Conservation (phyloP, 208 protist species). For the Acanthamoeba triangularis region DNA sequence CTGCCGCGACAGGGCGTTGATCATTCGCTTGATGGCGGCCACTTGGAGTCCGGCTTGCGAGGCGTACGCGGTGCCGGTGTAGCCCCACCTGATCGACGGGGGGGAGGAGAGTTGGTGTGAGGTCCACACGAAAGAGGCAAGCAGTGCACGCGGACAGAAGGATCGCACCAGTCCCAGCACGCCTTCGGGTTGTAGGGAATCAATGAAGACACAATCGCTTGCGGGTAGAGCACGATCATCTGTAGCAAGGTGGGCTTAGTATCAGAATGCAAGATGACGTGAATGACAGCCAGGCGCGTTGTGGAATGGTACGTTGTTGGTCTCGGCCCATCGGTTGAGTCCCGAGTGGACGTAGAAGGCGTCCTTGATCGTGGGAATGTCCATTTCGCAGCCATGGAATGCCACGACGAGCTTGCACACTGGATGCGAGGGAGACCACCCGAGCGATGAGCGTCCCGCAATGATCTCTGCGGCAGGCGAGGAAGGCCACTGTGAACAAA, state of each 20-base stretch:
- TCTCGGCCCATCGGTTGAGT: conserved; percentile 79
- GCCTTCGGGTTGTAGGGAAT: conserved; percentile 50
- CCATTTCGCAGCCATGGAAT: conserved; percentile 81
- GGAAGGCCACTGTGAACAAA: not conserved
- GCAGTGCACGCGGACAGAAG: no score
- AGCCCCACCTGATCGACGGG: not conserved
- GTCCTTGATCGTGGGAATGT: conserved; percentile 19
- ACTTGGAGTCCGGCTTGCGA: not conserved
- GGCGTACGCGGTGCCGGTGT: conserved; percentile 1
- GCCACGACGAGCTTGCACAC: conserved; percentile 71
- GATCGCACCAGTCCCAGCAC: conserved; percentile 67
- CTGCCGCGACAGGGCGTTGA: not conserved
- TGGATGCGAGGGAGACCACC: not conserved
- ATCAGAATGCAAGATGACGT: no score
- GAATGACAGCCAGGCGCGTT: not conserved
- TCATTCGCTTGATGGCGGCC: conserved; percentile 31
- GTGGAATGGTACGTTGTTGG: conserved; percentile 76
- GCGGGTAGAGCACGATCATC: conserved; percentile 57
- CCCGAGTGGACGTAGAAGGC: conserved; percentile 69
- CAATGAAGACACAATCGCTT: not conserved
- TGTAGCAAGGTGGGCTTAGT: not conserved
- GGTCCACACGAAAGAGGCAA: no score
- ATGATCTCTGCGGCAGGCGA: not conserved
- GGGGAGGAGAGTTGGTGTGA: no score
- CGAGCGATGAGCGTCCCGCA: not conserved